Conservation (phyloP, 2,329 filamentous ascomycete species). For the Penicillium expansum region DNA sequence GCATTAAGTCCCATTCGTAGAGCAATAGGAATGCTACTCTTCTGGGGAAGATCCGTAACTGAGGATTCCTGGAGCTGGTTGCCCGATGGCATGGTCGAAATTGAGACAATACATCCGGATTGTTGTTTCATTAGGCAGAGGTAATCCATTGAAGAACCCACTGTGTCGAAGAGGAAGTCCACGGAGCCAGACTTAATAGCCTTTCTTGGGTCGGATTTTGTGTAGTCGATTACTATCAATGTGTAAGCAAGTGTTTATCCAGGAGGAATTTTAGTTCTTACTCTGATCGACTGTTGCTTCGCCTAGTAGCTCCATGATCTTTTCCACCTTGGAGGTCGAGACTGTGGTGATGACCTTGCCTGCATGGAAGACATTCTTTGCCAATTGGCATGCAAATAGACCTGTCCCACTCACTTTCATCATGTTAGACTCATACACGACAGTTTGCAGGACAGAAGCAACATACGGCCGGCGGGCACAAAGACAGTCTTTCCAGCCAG, state of each 20-base stretch:
- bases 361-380: slow-evolving; percentile 52
- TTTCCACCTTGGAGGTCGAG: slow-evolving; percentile 51
- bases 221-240: slow-evolving; percentile 51
- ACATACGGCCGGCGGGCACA: slow-evolving; percentile 47
- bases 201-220: slow-evolving; percentile 38
- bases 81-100: slow-evolving; percentile 39
- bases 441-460: not conserved
- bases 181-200: slow-evolving; percentile 45
- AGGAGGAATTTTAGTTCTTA: slow-evolving; percentile 3
- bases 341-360: slow-evolving; percentile 51
- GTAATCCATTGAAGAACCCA: slow-evolving; percentile 40
- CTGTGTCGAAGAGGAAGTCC: slow-evolving; percentile 54
- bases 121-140: slow-evolving; percentile 46
- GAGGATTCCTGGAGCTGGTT: slow-evolving; percentile 33
- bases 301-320: slow-evolving; percentile 45
- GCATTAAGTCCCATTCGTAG: slow-evolving; percentile 30
- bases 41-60: slow-evolving; percentile 27
- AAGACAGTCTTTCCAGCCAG: slow-evolving; percentile 54
- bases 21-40: slow-evolving; percentile 26
- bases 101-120: slow-evolving; percentile 37
- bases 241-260: not conserved
- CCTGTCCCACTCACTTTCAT: slow-evolving; percentile 48
- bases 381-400: slow-evolving; percentile 48
- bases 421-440: not conserved
- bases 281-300: slow-evolving; percentile 48